These are phyloP conservation scores for Iberis pinnata DNA, from an alignment of 345 rosid species.

Conservation along the genomic window DNA sequence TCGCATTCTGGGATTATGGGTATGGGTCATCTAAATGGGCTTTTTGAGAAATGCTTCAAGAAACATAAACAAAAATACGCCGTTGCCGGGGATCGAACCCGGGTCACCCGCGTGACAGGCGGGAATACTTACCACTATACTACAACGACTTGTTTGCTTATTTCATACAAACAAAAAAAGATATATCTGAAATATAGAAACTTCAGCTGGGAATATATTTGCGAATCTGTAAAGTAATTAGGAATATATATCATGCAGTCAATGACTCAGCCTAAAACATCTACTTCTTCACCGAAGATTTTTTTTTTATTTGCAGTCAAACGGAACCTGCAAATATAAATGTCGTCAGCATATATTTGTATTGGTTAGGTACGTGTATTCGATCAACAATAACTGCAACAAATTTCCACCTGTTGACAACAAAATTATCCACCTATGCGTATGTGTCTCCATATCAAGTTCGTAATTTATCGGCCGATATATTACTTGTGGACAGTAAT, in stretches of 20 bases:
- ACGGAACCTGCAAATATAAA: too few relatives aligned
- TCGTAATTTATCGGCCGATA: background rate
- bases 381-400: background rate
- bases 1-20: too few relatives aligned
- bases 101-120: constrained; percentile 98
- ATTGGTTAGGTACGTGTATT: background rate
- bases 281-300: too few relatives aligned
- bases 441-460: background rate
- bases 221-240: background rate
- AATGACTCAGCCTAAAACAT: too few relatives aligned
- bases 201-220: too few relatives aligned
- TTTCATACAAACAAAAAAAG: too few relatives aligned
- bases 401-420: background rate
- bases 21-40: too few relatives aligned
- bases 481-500: background rate
- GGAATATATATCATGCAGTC: too few relatives aligned
- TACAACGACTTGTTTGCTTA: constrained; percentile 51
- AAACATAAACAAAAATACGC: background rate
- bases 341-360: too few relatives aligned
- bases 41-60: background rate
- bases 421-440: background rate
- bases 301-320: too few relatives aligned
- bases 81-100: constrained; percentile 73
- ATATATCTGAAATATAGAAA: too few relatives aligned
- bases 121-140: constrained; percentile 90